Evolutionary conservation across 352 stramenopile genomes (phyloP).

Genomic region (Pythium periplocum): DNA sequence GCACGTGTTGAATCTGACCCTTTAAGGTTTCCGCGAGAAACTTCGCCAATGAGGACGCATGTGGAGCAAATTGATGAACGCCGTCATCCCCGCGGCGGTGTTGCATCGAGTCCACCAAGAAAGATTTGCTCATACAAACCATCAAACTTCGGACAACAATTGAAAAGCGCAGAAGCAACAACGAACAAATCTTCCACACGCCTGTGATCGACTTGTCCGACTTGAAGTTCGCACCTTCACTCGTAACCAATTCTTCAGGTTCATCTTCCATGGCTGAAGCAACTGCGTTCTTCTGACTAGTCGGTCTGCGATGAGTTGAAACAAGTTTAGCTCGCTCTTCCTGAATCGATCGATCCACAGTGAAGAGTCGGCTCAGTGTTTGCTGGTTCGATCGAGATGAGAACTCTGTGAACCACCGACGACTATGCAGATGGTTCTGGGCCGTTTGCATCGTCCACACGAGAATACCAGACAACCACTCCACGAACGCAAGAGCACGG

Average conservation of each 20-base stretch:
- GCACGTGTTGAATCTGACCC: constrained; percentile 45
- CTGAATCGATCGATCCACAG: constrained; percentile 63
- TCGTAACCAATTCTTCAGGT: background rate
- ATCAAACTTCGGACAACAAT: constrained; percentile 64
- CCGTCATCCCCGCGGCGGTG: constrained; percentile 65
- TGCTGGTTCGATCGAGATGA: constrained; percentile 43
- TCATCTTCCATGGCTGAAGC: background rate
- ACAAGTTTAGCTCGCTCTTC: constrained; percentile 68
- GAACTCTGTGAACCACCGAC: constrained; percentile 78
- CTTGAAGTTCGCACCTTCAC: background rate
- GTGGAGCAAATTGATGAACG: constrained; percentile 43
- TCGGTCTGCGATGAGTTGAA: constrained; percentile 26
- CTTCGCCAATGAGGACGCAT: constrained; percentile 45
- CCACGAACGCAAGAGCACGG: constrained; percentile 52
- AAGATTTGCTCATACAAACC: constrained; percentile 57
- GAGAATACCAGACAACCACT: constrained; percentile 77
- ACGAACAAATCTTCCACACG: constrained; percentile 78
- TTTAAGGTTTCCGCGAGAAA: constrained; percentile 42
- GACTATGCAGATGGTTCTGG: constrained; percentile 65
- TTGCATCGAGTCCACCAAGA: constrained; percentile 52
- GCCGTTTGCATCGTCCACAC: constrained; percentile 74
- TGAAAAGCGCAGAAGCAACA: constrained; percentile 76
- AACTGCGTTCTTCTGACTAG: constrained; percentile 11
- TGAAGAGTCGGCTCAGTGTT: constrained; percentile 60
- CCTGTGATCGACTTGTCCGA: constrained; percentile 17